Base-by-base conservation (phyloP, 768 basidiomycete genomes). In the Atractiella rhizophila region DNA sequence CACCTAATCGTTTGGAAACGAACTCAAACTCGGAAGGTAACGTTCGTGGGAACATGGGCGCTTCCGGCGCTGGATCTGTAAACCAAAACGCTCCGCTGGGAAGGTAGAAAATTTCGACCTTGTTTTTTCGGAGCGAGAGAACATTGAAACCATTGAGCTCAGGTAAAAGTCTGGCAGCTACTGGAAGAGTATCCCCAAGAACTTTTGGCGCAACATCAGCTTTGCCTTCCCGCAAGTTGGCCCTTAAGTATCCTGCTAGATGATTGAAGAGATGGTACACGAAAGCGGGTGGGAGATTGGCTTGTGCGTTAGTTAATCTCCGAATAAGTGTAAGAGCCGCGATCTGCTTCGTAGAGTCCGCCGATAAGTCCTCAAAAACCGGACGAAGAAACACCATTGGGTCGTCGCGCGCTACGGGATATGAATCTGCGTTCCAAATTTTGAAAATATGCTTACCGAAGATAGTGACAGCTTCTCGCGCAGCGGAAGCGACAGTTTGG, bases 61-160 rank as follows among this genome's bases (percentile, higher is more conserved):
- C 66, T 8, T 58, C 46, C 0, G 70, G 71, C n/a, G 68, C 64
- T 8, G 66, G 58, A 0, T 68, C 53, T 1, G 66, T 53, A 48
- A 76, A 77, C 74, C 75, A 78, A 7, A 79, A 57, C 0, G 71
- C 64, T 2, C 74, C 74, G 1, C 74, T 68, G 0, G 77, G 76
- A 21, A 77, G 63, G 29, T 78, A 58, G 46, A 76, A 66, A 23
- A 61, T 53, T 38, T 81, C 77, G 11, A 76, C 58, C 51, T 79
- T 80, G 11, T 74, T 69, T 35, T 73, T 68, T 20, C 72, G 67
- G 40, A 81, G 64, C 45, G 77, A 76, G 19, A 73, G 68, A 31
- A 74, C 64, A 3, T 73, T 70, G 62, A 80, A 64, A 12, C 71
- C 72, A 51, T 68, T 70, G 48, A 81, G 75, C 55, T 76, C 73